A percentile compares a stretch with the other conserved stretches of the same genome.
phyloP scores from a whole-genome alignment of 2,329 filamentous ascomycete genomes.

The Podosphaera fusca region DNA sequence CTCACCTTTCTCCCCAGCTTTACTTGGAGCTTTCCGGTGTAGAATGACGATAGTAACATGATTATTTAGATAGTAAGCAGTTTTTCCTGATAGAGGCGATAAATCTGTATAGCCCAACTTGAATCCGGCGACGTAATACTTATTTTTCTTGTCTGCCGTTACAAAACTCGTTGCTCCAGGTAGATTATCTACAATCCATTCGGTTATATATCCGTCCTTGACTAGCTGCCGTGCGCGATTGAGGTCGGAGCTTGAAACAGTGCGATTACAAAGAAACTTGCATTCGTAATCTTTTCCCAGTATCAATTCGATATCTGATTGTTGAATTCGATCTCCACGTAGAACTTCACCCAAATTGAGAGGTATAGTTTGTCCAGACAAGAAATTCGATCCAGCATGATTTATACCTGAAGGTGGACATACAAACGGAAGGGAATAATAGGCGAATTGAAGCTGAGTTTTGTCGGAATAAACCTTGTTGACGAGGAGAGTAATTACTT shows the following conservation, averaged over 20 bases:
- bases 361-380: slow-evolving; percentile 55
- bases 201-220: slow-evolving; percentile 58
- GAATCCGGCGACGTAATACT: slow-evolving; percentile 79
- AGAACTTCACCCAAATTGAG: slow-evolving; percentile 74
- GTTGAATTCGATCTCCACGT: slow-evolving; percentile 64
- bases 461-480: slow-evolving; percentile 85
- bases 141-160: slow-evolving; percentile 59
- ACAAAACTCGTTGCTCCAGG: slow-evolving; percentile 77
- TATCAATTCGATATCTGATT: slow-evolving; percentile 58
- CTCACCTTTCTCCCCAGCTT: slow-evolving; percentile 42
- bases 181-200: slow-evolving; percentile 86
- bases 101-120: slow-evolving; percentile 61
- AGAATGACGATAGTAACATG: slow-evolving; percentile 70
- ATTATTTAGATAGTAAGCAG: slow-evolving; percentile 60
- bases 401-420: slow-evolving; percentile 52
- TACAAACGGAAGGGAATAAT: slow-evolving; percentile 70
- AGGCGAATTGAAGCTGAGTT: slow-evolving; percentile 78
- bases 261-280: slow-evolving; percentile 45
- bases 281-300: slow-evolving; percentile 59
- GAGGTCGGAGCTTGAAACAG: slow-evolving; percentile 40
- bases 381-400: slow-evolving; percentile 40
- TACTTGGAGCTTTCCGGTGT: slow-evolving; percentile 47
- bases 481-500: slow-evolving; percentile 63
- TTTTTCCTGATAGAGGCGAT: slow-evolving; percentile 29
- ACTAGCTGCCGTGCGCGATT: slow-evolving; percentile 49